A percentile compares a stretch with the other conserved stretches of the same genome.
These are phyloP conservation scores for Breviolum minutum DNA, from an alignment of 73 alveolate genomes.

Conservation along the genomic window DNA sequence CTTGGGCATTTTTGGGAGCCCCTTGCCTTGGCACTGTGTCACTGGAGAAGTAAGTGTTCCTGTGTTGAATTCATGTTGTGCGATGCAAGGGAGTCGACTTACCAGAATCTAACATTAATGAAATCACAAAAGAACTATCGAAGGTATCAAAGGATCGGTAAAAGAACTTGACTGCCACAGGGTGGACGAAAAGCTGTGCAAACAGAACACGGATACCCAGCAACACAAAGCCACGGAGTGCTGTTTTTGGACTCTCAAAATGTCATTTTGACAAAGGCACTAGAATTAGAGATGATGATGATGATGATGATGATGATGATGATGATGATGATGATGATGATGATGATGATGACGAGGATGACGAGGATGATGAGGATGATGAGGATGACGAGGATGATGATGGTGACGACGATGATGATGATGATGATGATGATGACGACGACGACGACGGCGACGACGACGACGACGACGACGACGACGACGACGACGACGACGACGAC, in stretches of 20 bases:
- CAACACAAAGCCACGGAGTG: background rate
- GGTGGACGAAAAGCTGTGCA: too few relatives aligned
- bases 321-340: background rate
- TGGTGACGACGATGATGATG: background rate
- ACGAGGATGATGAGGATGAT: background rate
- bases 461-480: background rate
- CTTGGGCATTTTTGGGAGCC: conserved; percentile 5
- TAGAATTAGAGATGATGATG: background rate
- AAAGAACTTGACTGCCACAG: too few relatives aligned
- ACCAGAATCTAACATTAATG: too few relatives aligned
- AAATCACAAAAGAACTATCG: too few relatives aligned
- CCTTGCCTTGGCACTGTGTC: background rate
- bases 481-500: too few relatives aligned
- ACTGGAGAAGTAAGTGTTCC: too few relatives aligned
- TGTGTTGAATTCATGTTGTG: too few relatives aligned
- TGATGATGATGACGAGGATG: background rate
- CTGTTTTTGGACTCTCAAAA: background rate
- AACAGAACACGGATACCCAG: too few relatives aligned
- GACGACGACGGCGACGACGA: background rate
- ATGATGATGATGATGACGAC: background rate
- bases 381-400: background rate
- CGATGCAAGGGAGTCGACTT: too few relatives aligned
- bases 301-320: background rate
- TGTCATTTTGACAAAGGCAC: background rate
- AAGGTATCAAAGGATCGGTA: too few relatives aligned